These are phyloP conservation scores for Phaeodactylum tricornutum DNA, from an alignment of 108 stramenopile genomes.

Conservation along the genomic window DNA sequence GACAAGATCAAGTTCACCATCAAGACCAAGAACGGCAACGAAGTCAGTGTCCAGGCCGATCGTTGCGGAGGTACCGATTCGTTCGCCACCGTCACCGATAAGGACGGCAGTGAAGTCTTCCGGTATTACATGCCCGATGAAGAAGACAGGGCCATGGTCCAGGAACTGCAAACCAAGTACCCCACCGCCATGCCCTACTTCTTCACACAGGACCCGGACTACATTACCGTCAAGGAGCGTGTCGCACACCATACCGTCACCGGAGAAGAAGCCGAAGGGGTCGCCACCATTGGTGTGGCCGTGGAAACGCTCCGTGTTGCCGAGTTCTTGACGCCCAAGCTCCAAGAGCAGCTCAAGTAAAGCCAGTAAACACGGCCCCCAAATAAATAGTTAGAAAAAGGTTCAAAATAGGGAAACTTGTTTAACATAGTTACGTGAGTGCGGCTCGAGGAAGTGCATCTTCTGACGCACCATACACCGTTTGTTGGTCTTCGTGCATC, in stretches of 20 bases:
- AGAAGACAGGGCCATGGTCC: constrained; percentile 78
- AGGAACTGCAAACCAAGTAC: constrained; percentile 64
- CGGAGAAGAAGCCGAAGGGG: constrained; percentile 65
- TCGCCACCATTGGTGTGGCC: constrained; percentile 88
- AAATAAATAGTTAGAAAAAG: too few species aligned
- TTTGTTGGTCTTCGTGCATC: constrained; percentile 44
- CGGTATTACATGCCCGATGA: constrained; percentile 87
- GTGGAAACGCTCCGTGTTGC: constrained; percentile 82
- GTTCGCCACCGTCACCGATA: constrained; percentile 65
- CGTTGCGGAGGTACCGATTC: constrained; percentile 83
- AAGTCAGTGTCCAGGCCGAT: constrained; percentile 81
- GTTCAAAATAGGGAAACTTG: too few species aligned
- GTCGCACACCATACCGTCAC: constrained; percentile 61
- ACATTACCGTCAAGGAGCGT: constrained; percentile 90
- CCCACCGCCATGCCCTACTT: constrained; percentile 94
- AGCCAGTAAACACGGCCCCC: not conserved
- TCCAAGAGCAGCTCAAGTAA: constrained; percentile 52
- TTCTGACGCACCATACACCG: too few species aligned
- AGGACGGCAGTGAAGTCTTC: constrained; percentile 67
- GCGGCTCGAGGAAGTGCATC: too few species aligned
- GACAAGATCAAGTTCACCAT: constrained; percentile 92
- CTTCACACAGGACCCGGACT: constrained; percentile 91
- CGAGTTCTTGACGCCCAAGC: constrained; percentile 73
- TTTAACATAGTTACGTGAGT: too few species aligned
- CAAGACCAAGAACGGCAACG: constrained; percentile 84